Base-by-base conservation (phyloP, 768 basidiomycete species). In the Steccherinum ochraceum region DNA sequence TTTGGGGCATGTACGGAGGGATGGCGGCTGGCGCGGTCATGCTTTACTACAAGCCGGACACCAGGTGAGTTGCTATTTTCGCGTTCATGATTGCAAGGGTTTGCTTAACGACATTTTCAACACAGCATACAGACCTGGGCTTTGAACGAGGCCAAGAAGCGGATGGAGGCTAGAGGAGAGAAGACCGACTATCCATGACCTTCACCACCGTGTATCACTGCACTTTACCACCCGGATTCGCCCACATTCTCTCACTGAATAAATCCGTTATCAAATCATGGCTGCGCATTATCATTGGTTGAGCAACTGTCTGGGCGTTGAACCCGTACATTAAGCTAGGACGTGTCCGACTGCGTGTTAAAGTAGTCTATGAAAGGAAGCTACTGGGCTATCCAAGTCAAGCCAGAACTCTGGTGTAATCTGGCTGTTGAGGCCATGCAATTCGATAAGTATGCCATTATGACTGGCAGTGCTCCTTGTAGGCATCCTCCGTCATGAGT, bases 161-260 rank as follows among this genome's bases (percentile, higher is more conserved):
- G 93, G 56, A 90, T 96, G 89, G 90, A 93, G 61, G 91, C 86
- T 12, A 81, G 92, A n/a, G 92, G 89, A 46, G 93, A 94, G 72
- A 81, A 85, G 63, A 85, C 86, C 66, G 81, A 86, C 73, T 92
- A 93, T 63, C 56, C 53, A 19, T 52, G 23, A 51, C n/a, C 24
- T 30, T 35, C 30, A 7, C 30, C 16, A 35, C 16, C 7, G 30
- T 18, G 45, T 51, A 52, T 53, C 45, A 24, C 42, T 21, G 45
- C 26, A 47, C 7, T 35, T 16, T 35, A n/a, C n/a, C n/a, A n/a
- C n/a, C n/a, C n/a, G n/a, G n/a, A n/a, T n/a, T n/a, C 40, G 25
- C 40, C n/a, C 27, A 13, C 23, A n/a, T n/a, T n/a, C n/a, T n/a
- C n/a, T n/a, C n/a, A n/a, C n/a, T n/a, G n/a, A n/a, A n/a, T n/a